These are phyloP conservation scores for Ogataea parapolymorpha DNA, from an alignment of 805 yeast species.

Conservation along the genomic window DNA sequence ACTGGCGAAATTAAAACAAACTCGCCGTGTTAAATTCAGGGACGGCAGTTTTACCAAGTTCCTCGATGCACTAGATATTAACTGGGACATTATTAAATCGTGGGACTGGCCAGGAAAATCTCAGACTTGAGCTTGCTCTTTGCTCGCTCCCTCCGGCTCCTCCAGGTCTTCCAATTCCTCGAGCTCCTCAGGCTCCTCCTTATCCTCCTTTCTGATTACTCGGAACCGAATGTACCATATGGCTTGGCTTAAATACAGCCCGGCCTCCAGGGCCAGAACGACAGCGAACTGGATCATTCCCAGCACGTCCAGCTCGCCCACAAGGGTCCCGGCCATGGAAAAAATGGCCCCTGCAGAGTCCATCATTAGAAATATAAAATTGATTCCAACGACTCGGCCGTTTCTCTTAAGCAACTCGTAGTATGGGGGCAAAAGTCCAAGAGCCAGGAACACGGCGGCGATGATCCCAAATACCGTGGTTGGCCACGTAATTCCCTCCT, in stretches of 20 bases:
- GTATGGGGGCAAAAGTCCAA: slow-evolving; percentile 55
- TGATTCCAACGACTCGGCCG: slow-evolving; percentile 66
- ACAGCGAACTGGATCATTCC: slow-evolving; percentile 75
- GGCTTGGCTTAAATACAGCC: slow-evolving; percentile 67
- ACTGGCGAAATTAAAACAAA: slow-evolving; percentile 17
- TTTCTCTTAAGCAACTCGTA: slow-evolving; percentile 49
- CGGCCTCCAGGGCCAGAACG: slow-evolving; percentile 72
- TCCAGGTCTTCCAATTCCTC: neutral
- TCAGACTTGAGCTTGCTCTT: slow-evolving; percentile 1
- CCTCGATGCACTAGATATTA: slow-evolving; percentile 21
- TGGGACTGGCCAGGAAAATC: slow-evolving; percentile 31
- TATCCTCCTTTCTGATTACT: slow-evolving; percentile 17
- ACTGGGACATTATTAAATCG: slow-evolving; percentile 30
- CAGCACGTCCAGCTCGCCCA: slow-evolving; percentile 68
- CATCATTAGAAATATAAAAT: slow-evolving; percentile 69
- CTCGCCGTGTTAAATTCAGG: slow-evolving; percentile 1
- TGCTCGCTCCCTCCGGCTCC: too few relatives aligned
- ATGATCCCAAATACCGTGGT: slow-evolving; percentile 44
- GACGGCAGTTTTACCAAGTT: slow-evolving; percentile 25
- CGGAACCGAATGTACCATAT: slow-evolving; percentile 61
- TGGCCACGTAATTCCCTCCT: slow-evolving; percentile 43
- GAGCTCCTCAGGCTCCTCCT: slow-evolving; percentile 1
- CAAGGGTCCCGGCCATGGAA: slow-evolving; percentile 56
- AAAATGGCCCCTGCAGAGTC: slow-evolving; percentile 81
- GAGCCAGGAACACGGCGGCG: slow-evolving; percentile 47